Percentiles rank a stretch among this genome's conserved stretches.
Conservation (phyloP, 176 grass and related monocot species). For the Musa troglodytarum region DNA sequence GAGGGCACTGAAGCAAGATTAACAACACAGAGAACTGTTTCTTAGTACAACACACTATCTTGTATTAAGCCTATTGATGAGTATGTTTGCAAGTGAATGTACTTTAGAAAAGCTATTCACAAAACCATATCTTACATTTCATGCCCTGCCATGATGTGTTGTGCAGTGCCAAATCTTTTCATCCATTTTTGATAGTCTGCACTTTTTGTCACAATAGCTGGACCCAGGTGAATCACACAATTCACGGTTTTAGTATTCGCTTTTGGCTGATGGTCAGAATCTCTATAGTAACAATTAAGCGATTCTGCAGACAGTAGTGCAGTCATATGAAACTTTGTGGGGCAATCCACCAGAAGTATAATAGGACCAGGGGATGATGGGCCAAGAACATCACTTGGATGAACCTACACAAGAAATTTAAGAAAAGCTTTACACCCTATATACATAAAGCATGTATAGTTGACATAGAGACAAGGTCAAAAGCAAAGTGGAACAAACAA, state of each 20-base stretch:
- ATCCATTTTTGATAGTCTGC: slow-evolving; percentile 78
- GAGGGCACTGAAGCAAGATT: no score
- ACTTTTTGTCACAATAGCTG: slow-evolving; percentile 56
- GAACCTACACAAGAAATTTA: slow-evolving; percentile 40
- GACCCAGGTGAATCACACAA: slow-evolving; percentile 96
- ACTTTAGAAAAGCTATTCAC: not conserved
- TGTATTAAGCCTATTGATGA: not conserved
- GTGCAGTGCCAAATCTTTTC: slow-evolving; percentile 54
- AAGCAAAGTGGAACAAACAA: not conserved
- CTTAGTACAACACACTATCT: not conserved
- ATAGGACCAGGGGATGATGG: slow-evolving; percentile 60
- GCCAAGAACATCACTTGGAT: slow-evolving; percentile 80
- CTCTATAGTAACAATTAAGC: slow-evolving; percentile 49
- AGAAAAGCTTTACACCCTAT: not conserved
- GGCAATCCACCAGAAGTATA: slow-evolving; percentile 79
- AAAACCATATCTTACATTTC: slow-evolving; percentile 55
- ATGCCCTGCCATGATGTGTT: slow-evolving; percentile 98
- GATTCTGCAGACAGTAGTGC: slow-evolving; percentile 54
- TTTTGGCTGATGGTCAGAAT: slow-evolving; percentile 24
- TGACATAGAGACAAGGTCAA: not conserved
- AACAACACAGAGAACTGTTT: no score
- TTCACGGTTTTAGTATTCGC: slow-evolving; percentile 60
- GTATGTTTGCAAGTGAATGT: not conserved
- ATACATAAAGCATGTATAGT: not conserved
- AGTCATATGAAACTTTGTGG: slow-evolving; percentile 53